Percentiles rank a stretch among this genome's conserved stretches.
phyloP scores from a whole-genome alignment of 371 early-diverging fungal species.

The Vavraia culicis region DNA sequence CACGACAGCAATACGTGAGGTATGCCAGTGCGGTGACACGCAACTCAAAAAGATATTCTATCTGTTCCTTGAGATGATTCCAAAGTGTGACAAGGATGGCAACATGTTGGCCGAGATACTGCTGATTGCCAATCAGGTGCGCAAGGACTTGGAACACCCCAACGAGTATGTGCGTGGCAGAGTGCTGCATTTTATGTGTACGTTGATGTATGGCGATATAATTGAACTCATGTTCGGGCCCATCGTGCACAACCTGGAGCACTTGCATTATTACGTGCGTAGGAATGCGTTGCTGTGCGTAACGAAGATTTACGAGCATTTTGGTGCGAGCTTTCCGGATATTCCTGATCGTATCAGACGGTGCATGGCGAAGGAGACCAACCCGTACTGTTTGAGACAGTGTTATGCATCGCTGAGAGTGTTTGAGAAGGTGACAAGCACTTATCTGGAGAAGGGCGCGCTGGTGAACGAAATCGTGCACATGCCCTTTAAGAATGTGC shows the following conservation, averaged over 20 bases:
- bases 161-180: slow-evolving; percentile 91
- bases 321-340: slow-evolving; percentile 13
- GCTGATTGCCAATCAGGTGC: slow-evolving; percentile 56
- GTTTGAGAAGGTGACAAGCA: too few species aligned
- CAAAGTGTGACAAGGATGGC: slow-evolving; percentile 19
- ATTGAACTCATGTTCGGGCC: slow-evolving; percentile 20
- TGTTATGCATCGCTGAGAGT: slow-evolving; percentile 24
- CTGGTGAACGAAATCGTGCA: too few species aligned
- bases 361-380: slow-evolving; percentile 23
- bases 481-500: too few species aligned
- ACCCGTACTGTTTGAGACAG: slow-evolving; percentile 26
- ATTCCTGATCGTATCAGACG: slow-evolving; percentile 14
- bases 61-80: slow-evolving; percentile 33
- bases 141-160: slow-evolving; percentile 83
- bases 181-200: slow-evolving; percentile 73
- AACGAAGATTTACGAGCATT: slow-evolving; percentile 10
- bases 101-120: slow-evolving; percentile 29
- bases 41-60: too few species aligned
- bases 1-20: too few species aligned
- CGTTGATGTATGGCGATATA: slow-evolving; percentile 66
- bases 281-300: slow-evolving; percentile 65
- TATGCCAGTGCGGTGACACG: too few species aligned
- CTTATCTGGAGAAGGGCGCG: too few species aligned
- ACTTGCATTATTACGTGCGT: slow-evolving; percentile 80
- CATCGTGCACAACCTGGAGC: slow-evolving; percentile 48